Percentiles rank a stretch among this genome's conserved stretches.
These are phyloP conservation scores for Phytophthora pinifolia DNA, from an alignment of 352 stramenopile genomes.

Conservation along the genomic window DNA sequence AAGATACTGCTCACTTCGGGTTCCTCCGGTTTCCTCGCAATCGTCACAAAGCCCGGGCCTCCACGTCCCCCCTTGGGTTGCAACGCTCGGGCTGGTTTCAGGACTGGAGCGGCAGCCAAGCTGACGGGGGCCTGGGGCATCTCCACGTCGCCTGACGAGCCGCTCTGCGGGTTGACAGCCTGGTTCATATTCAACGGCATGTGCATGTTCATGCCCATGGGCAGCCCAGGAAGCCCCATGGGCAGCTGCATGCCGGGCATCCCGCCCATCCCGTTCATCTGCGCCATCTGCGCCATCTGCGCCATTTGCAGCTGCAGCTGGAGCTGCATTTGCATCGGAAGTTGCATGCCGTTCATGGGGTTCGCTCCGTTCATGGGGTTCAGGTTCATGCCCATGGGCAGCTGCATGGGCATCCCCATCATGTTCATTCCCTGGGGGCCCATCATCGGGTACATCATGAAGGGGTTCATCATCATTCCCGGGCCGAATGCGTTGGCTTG, in stretches of 20 bases:
- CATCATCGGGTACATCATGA: conserved; percentile 89
- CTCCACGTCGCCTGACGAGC: conserved; percentile 32
- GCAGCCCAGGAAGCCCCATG: conserved; percentile 39
- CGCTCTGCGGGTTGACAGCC: conserved; percentile 38
- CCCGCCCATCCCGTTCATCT: conserved; percentile 47
- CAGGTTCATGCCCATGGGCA: conserved; percentile 52
- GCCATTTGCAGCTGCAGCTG: conserved; percentile 30
- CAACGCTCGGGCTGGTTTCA: conserved; percentile 36
- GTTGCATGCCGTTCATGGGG: conserved; percentile 30
- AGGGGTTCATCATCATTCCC: conserved; percentile 80
- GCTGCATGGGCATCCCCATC: conserved; percentile 55
- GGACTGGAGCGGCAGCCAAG: conserved; percentile 8
- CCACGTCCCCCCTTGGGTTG: conserved; percentile 48
- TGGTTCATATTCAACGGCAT: conserved; percentile 41
- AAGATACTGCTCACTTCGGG: conserved; percentile 84
- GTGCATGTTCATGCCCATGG: conserved; percentile 54
- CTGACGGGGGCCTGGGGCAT: conserved; percentile 19
- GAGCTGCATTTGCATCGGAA: conserved; percentile 41
- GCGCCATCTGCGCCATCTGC: conserved; percentile 44
- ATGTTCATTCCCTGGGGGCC: conserved; percentile 40
- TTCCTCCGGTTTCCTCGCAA: conserved; percentile 80
- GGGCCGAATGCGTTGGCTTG: conserved; percentile 31
- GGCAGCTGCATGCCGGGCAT: conserved; percentile 51
- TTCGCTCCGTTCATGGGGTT: conserved; percentile 20
- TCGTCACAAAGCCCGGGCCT: conserved; percentile 65